These are phyloP conservation scores for Leccinum obscurum DNA, from an alignment of 768 basidiomycete species.

Conservation along the genomic window DNA sequence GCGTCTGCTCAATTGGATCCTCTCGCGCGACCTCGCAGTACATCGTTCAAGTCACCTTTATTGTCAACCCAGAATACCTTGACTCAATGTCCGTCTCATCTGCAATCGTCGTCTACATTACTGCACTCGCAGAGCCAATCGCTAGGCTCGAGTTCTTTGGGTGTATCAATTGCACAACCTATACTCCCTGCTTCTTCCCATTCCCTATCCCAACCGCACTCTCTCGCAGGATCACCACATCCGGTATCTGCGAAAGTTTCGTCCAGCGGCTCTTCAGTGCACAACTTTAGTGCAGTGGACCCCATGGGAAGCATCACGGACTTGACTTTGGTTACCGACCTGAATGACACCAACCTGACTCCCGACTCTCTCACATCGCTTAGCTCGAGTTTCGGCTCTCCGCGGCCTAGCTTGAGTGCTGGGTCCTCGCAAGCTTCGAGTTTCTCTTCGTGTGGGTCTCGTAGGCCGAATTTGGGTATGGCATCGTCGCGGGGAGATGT, in stretches of 20 bases:
- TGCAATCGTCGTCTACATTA: slow-evolving; percentile 15
- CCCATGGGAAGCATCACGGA: slow-evolving; percentile 17
- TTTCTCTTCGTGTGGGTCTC: slow-evolving; percentile 28
- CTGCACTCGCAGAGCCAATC: slow-evolving; percentile 23
- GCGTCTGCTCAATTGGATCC: slow-evolving; percentile 31
- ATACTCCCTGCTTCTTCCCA: slow-evolving; percentile 22
- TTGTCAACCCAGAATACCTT: slow-evolving; percentile 14
- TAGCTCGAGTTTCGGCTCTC: slow-evolving; percentile 27
- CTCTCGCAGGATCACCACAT: slow-evolving; percentile 31
- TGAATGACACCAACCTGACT: slow-evolving; percentile 24
- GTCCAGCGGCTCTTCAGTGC: slow-evolving; percentile 24
- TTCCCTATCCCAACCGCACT: slow-evolving; percentile 29
- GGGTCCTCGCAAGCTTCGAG: slow-evolving; percentile 31
- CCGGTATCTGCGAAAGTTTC: slow-evolving; percentile 23
- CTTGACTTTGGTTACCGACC: slow-evolving; percentile 26
- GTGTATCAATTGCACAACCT: slow-evolving; percentile 20
- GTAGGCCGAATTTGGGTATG: slow-evolving; percentile 21
- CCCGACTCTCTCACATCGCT: slow-evolving; percentile 30
- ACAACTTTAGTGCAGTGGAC: slow-evolving; percentile 17
- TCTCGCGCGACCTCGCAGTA: slow-evolving; percentile 22
- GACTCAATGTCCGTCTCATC: slow-evolving; percentile 25
- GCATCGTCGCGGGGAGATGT: slow-evolving; percentile 22
- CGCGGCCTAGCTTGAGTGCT: slow-evolving; percentile 27
- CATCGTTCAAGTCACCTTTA: slow-evolving; percentile 29
- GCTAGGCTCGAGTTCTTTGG: slow-evolving; percentile 17